Conservation (phyloP, 441 rosid species). For the Euphorbia schlechtendalii region DNA sequence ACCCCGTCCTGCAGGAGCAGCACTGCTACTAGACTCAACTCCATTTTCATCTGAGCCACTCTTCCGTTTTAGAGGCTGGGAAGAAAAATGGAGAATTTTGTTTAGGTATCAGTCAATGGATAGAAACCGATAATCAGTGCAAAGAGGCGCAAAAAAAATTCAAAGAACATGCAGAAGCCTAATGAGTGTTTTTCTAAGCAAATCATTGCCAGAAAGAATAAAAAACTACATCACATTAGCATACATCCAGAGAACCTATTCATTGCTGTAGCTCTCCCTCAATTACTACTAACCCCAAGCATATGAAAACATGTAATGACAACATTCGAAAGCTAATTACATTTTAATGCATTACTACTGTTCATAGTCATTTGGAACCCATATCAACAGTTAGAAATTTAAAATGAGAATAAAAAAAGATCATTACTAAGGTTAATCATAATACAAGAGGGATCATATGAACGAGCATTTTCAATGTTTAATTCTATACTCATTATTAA, state of each 20-base stretch:
- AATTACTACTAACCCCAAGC: background rate
- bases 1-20: conserved; percentile 26
- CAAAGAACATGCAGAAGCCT: background rate
- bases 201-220: background rate
- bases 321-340: background rate
- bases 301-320: background rate
- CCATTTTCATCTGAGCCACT: conserved; percentile 33
- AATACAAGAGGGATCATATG: background rate
- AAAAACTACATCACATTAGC: background rate
- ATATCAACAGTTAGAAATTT: background rate
- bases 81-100: conserved; percentile 7
- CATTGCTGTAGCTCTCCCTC: background rate
- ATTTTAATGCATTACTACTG: background rate
- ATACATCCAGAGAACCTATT: background rate
- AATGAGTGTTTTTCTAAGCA: background rate
- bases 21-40: conserved; percentile 40
- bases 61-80: conserved; percentile 59
- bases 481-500: background rate
- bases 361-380: background rate
- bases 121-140: background rate
- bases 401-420: background rate
- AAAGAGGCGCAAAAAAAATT: background rate
- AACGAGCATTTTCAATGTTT: too few relatives aligned
- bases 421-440: background rate
- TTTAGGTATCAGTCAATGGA: conserved; percentile 6